A percentile compares a stretch with the other conserved stretches of the same genome.
Evolutionary conservation across 2,329 filamentous ascomycete genomes (phyloP).

Genomic region (Dryadomyces quercivorus): DNA sequence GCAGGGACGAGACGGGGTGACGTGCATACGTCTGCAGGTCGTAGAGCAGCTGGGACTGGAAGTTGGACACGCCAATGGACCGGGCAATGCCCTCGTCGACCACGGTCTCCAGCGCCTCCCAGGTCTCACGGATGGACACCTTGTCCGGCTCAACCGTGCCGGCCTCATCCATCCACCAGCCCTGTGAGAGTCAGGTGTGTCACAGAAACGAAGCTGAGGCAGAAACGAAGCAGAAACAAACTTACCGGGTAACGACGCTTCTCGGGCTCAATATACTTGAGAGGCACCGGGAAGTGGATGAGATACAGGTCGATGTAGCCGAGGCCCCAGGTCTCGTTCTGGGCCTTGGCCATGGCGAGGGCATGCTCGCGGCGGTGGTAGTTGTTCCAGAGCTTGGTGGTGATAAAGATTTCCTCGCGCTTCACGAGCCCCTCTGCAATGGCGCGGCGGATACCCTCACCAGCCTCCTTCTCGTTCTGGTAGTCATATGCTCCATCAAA

Average conservation of each 20-base stretch:
- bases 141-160: conserved; percentile 18
- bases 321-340: conserved; percentile 70
- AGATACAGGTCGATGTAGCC: conserved; percentile 88
- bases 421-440: conserved; percentile 72
- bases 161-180: conserved; percentile 61
- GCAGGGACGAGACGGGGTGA: conserved; percentile 60
- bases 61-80: conserved; percentile 75
- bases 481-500: conserved; percentile 59
- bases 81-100: conserved; percentile 56
- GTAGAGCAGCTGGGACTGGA: conserved; percentile 64
- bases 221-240: too few species aligned
- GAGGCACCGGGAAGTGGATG: conserved; percentile 78
- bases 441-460: conserved; percentile 64
- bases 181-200: conserved; percentile 19
- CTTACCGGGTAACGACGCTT: conserved; percentile 49
- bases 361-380: conserved; percentile 75
- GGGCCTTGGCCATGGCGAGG: conserved; percentile 60
- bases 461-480: conserved; percentile 69
- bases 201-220: too few species aligned
- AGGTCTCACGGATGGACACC: conserved; percentile 58
- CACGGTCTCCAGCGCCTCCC: conserved; percentile 66
- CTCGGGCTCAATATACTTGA: conserved; percentile 68
- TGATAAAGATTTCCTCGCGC: conserved; percentile 80
- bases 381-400: conserved; percentile 86
- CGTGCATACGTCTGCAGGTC: conserved; percentile 67